Percentiles rank a stretch among this genome's conserved stretches.
These are phyloP conservation scores for Alternaria hordeiaustralica DNA, from an alignment of 2,329 filamentous ascomycete genomes.

Conservation along the genomic window DNA sequence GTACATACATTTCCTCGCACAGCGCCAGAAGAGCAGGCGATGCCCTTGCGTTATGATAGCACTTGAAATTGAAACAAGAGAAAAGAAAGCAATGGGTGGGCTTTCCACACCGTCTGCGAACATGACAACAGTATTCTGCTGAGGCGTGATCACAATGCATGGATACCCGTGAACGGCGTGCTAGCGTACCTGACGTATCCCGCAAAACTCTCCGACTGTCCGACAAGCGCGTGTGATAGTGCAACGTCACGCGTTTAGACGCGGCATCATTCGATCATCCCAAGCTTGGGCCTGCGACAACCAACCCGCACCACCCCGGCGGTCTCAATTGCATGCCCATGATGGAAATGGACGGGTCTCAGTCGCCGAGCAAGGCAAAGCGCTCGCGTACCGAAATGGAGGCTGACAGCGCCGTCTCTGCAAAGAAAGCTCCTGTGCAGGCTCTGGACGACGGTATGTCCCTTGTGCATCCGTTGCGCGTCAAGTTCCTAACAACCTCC, in stretches of 20 bases:
- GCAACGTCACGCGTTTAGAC: not conserved
- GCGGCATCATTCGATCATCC: not conserved
- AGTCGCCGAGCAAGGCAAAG: constrained; percentile 34
- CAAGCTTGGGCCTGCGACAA: not conserved
- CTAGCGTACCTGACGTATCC: not conserved
- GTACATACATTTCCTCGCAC: not conserved
- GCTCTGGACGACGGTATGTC: constrained; percentile 19
- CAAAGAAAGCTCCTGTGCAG: constrained; percentile 15
- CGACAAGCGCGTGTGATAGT: not conserved
- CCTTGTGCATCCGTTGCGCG: constrained; percentile 7
- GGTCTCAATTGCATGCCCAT: not conserved
- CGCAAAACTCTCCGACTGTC: not conserved
- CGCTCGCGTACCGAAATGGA: constrained; percentile 37
- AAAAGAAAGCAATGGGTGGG: not conserved
- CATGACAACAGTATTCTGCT: not conserved
- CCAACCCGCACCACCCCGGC: not conserved
- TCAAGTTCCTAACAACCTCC: constrained; percentile 5
- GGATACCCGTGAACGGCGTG: not conserved
- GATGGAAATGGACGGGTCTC: constrained; percentile 16
- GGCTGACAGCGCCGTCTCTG: constrained; percentile 16
- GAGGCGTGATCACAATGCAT: not conserved
- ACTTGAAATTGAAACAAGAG: constrained; percentile 7
- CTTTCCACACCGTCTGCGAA: not conserved
- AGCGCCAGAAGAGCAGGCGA: not conserved
- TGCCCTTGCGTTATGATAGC: not conserved